Evolutionary conservation across 2,329 filamentous ascomycete species (phyloP).

Genomic region (Monascus ruber): DNA sequence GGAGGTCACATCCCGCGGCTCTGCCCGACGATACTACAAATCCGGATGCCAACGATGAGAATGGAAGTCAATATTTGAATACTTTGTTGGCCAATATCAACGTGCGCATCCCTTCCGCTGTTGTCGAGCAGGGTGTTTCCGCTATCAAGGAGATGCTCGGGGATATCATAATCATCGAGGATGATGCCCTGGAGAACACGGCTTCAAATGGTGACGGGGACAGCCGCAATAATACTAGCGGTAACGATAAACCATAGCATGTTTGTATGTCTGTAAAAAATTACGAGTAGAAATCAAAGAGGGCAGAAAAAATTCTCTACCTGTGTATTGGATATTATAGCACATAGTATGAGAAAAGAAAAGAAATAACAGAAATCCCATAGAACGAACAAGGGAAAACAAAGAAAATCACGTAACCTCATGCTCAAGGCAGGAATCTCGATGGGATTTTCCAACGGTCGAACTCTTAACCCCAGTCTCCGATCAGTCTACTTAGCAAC

Average conservation of each 20-base stretch:
- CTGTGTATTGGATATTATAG: slow-evolving; percentile 16
- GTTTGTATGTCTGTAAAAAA: no score
- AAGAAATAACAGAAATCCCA: slow-evolving; percentile 6
- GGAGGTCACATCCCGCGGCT: slow-evolving; percentile 17
- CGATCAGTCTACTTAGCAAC: slow-evolving; percentile 31
- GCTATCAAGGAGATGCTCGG: slow-evolving; percentile 42
- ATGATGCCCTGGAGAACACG: slow-evolving; percentile 12
- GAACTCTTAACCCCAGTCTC: slow-evolving; percentile 8
- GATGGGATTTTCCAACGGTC: slow-evolving; percentile 4
- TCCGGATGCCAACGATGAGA: slow-evolving; percentile 2
- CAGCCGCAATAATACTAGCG: not conserved
- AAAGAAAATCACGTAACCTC: slow-evolving; percentile 6
- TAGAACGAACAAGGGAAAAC: slow-evolving; percentile 1
- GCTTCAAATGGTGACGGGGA: not conserved
- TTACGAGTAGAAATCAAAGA: no score
- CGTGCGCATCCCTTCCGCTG: slow-evolving; percentile 38
- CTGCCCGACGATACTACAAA: slow-evolving; percentile 14
- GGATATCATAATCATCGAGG: slow-evolving; percentile 37
- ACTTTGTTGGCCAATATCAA: slow-evolving; percentile 28
- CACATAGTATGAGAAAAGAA: slow-evolving; percentile 15
- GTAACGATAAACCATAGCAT: slow-evolving; percentile 1
- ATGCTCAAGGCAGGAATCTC: slow-evolving; percentile 10
- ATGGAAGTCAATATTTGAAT: slow-evolving; percentile 1
- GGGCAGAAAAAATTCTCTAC: not conserved
- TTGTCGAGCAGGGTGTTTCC: slow-evolving; percentile 40